Base-by-base conservation (phyloP, 192 early-diverging fungal species). In the Mortierella alpina region DNA sequence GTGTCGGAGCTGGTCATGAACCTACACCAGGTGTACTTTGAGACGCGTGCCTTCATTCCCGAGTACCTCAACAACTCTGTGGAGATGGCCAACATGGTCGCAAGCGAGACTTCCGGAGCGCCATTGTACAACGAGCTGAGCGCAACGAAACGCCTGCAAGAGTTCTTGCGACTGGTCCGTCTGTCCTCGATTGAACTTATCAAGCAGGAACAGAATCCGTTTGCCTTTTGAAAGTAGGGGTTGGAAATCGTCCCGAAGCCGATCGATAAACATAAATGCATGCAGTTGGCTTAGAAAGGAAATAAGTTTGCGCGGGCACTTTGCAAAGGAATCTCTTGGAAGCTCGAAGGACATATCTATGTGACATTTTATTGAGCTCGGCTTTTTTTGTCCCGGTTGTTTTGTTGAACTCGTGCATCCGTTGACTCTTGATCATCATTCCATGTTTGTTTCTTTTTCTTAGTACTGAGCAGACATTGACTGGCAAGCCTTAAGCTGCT, bases 401-500 rank as follows among this genome's bases (percentile, higher is more conserved):
- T 0, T n/a, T 55, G 18, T 55, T 55, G n/a, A 57, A 31, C 31
- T 31, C 31, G 31, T 31, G 31, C 31, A 31, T 31, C 31, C 31
- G 31, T 31, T 31, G 31, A 31, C 31, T 31, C 31, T 31, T 31
- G 55, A 57, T 13, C 14, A 10, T 18, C 55, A 20, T 57, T 57
- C 22, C 22, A 57, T 13, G 22, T 10, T 10, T 57, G 22, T 15
- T 57, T 57, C 52, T 31, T 53, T 6, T 10, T 31, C 31, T 63
- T 80, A 98, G 60, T 80, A 80, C 54, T 80, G 77, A 52, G 77
- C 63, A 72, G 77, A 65, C 77, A 80, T 80, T 53, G 77, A 72
- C 77, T 80, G 77, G 77, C 77, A 80, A 60, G 92, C 87, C 90
- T 96, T 96, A 63, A 98, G 90, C 85, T 92, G 88, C 72, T 98